Conservation (phyloP, 345 rosid genomes). For the Pseudoturritis turrita region DNA sequence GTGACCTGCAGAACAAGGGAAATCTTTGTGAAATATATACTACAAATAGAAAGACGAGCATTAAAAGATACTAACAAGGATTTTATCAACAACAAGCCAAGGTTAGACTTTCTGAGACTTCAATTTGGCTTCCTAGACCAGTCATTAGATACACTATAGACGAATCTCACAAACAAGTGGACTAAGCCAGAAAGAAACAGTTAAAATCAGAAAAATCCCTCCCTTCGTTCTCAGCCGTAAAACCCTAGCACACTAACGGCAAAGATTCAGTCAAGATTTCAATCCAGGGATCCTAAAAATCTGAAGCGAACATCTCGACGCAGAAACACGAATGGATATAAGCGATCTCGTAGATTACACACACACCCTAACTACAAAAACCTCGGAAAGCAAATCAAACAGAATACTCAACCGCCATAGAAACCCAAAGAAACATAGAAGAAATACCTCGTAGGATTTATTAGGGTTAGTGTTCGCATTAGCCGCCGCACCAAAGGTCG, state of each 20-base stretch:
- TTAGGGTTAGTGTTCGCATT: constrained; percentile 59
- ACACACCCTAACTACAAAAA: background rate
- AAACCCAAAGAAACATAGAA: background rate
- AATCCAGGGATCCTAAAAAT: background rate
- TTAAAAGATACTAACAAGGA: background rate
- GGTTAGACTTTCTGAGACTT: background rate
- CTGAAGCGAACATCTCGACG: background rate
- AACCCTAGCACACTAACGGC: constrained; percentile 3
- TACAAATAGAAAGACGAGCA: background rate
- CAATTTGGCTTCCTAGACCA: background rate
- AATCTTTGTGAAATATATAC: background rate
- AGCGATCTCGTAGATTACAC: background rate
- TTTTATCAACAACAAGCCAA: background rate
- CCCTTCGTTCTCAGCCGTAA: background rate
- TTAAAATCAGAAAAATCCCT: background rate
- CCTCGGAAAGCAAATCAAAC: background rate
- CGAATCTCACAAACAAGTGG: background rate
- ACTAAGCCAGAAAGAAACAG: background rate
- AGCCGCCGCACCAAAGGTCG: constrained; percentile 51
- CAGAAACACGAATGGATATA: background rate
- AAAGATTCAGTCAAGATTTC: background rate
- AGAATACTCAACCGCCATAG: background rate
- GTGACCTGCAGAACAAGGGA: constrained; percentile 46
- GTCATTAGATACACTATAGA: background rate
- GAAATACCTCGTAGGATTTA: constrained; percentile 70